Evolutionary conservation across 1,284 basidiomycete species (phyloP).

Genomic region (Microbotryum intermedium): DNA sequence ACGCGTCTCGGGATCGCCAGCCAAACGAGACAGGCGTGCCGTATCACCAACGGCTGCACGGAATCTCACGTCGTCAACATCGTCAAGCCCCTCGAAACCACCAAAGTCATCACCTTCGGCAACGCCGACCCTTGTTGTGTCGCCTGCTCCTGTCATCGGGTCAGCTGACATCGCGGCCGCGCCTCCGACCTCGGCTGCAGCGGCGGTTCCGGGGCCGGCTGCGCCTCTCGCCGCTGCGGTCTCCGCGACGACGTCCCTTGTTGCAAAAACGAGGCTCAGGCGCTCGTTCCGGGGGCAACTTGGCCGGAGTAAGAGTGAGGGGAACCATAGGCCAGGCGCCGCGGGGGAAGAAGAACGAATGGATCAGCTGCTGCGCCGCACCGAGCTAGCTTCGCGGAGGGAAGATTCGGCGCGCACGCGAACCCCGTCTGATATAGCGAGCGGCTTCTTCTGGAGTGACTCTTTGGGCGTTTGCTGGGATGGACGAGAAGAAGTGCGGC

Average conservation of each 20-base stretch:
- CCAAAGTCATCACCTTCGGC: too few species aligned
- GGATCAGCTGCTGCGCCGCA: slow-evolving; percentile 2
- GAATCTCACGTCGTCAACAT: too few species aligned
- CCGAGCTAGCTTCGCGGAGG: neutral
- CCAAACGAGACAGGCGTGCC: too few species aligned
- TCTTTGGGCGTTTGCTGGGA: slow-evolving; percentile 26
- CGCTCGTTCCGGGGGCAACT: slow-evolving; percentile 2
- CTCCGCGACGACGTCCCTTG: too few species aligned
- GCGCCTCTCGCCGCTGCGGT: too few species aligned
- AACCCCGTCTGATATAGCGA: neutral
- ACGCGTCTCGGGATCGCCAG: slow-evolving; percentile 6
- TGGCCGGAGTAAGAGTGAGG: slow-evolving; percentile 18
- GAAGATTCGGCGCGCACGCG: slow-evolving; percentile 2
- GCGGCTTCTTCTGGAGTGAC: slow-evolving; percentile 14
- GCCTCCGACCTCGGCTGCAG: too few species aligned
- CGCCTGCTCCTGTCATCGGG: too few species aligned
- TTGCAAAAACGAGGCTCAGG: neutral
- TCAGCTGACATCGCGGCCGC: too few species aligned
- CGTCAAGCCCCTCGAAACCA: too few species aligned
- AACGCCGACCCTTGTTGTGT: too few species aligned
- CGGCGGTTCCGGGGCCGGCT: too few species aligned
- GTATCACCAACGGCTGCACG: too few species aligned
- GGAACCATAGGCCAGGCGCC: neutral
- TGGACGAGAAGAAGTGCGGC: slow-evolving; percentile 23
- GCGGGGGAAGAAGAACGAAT: slow-evolving; percentile 5